Percentiles rank a stretch among this genome's conserved stretches.
These are phyloP conservation scores for Plantago rigida DNA, from an alignment of 305 asterid genomes.

Conservation along the genomic window DNA sequence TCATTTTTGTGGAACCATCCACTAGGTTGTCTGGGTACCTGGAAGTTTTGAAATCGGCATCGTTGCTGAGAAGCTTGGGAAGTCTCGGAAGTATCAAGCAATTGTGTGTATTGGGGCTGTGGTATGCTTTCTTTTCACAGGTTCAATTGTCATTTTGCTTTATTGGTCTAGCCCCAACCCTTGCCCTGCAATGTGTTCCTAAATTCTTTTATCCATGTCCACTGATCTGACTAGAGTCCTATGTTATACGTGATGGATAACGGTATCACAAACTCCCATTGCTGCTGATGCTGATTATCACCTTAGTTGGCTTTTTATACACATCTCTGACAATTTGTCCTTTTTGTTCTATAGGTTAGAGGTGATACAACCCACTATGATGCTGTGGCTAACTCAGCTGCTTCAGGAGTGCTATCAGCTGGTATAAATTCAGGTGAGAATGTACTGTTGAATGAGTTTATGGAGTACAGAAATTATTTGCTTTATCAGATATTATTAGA, in stretches of 20 bases:
- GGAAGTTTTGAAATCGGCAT: conserved; percentile 70
- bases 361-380: conserved; percentile 93
- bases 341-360: conserved; percentile 44
- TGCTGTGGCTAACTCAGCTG: conserved; percentile 84
- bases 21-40: conserved; percentile 76
- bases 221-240: background rate
- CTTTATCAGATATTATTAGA: too few relatives aligned
- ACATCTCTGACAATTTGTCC: conserved; percentile 6
- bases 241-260: background rate
- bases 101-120: conserved; percentile 77
- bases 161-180: background rate
- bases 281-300: too few relatives aligned
- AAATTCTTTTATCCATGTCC: background rate
- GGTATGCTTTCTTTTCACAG: conserved; percentile 34
- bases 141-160: background rate
- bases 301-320: too few relatives aligned
- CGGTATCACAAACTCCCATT: too few relatives aligned
- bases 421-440: conserved; percentile 63
- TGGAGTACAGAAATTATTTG: too few relatives aligned
- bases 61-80: conserved; percentile 62
- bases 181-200: conserved; percentile 1
- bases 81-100: conserved; percentile 54
- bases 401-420: conserved; percentile 83
- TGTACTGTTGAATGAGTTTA: background rate
- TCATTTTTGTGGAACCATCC: background rate